Conservation (phyloP, 805 yeast genomes). For the Kazachstania taianensis region DNA sequence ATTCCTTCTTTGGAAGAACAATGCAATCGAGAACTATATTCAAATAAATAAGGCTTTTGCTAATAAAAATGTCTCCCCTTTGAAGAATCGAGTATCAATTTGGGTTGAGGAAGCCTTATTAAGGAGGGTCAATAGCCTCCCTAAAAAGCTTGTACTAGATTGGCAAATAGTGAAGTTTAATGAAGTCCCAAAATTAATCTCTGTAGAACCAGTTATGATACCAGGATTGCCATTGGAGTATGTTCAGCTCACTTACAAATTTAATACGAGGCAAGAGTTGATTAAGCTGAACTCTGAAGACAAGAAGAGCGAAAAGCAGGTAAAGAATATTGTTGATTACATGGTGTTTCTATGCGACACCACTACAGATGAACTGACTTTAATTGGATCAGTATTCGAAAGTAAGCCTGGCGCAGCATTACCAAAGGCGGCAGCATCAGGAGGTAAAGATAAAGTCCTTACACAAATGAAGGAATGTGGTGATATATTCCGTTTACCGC, state of each 20-base stretch:
- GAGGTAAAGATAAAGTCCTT: constrained; percentile 19
- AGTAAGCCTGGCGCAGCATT: constrained; percentile 35
- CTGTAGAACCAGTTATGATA: constrained; percentile 56
- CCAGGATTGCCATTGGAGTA: constrained; percentile 45
- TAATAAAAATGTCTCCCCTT: constrained; percentile 37
- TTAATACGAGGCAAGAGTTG: constrained; percentile 52
- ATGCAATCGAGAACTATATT: constrained; percentile 67
- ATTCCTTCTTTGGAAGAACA: constrained; percentile 73
- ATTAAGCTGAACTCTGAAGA: constrained; percentile 38
- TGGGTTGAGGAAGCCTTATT: constrained; percentile 54
- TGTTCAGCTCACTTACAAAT: constrained; percentile 52
- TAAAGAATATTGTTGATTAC: constrained; percentile 50
- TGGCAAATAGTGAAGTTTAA: constrained; percentile 75
- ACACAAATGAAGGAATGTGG: constrained; percentile 26
- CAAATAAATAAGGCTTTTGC: constrained; percentile 80
- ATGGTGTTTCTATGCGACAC: constrained; percentile 54
- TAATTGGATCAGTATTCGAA: constrained; percentile 65
- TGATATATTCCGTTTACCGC: constrained; percentile 22
- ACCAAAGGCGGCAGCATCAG: constrained; percentile 19
- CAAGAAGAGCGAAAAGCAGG: constrained; percentile 36
- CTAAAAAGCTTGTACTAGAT: constrained; percentile 46
- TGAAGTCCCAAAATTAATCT: constrained; percentile 59
- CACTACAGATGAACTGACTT: constrained; percentile 41
- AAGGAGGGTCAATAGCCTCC: constrained; percentile 44
- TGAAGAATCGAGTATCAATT: constrained; percentile 40